Conservation (phyloP, 1,284 basidiomycete species). For the Crocinoboletus sp. region DNA sequence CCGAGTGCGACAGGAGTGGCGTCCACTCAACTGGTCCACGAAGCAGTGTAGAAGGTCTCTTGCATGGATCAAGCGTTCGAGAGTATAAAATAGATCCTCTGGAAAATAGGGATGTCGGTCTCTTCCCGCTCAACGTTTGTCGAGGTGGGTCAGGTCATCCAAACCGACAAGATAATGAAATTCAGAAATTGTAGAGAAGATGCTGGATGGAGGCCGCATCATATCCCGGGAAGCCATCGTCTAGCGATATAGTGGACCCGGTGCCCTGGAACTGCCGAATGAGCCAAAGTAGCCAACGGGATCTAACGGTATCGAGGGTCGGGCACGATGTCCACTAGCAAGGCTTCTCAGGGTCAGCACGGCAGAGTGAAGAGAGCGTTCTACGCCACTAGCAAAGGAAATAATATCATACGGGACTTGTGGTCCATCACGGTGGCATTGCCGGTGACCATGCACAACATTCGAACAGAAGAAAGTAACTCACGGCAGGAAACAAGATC, state of each 20-base stretch:
- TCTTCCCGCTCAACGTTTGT: conserved; percentile 33
- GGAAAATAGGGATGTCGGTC: conserved; percentile 13
- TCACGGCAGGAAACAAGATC: conserved; percentile 67
- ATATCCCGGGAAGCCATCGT: conserved; percentile 27
- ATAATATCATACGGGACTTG: conserved; percentile 58
- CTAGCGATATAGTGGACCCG: conserved; percentile 63
- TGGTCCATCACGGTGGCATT: conserved; percentile 52
- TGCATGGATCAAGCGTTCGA: too few species aligned
- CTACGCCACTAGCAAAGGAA: conserved; percentile 64
- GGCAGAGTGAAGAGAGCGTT: conserved; percentile 39
- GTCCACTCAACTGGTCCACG: conserved; percentile 10
- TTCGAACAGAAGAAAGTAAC: conserved; percentile 56
- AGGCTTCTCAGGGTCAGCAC: conserved; percentile 38
- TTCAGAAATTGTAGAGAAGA: conserved; percentile 56
- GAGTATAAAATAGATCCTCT: too few species aligned
- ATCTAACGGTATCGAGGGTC: neutral
- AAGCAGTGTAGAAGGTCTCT: neutral
- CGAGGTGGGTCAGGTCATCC: conserved; percentile 44
- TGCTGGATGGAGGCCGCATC: conserved; percentile 40
- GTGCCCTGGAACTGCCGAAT: conserved; percentile 61
- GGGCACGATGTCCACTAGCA: conserved; percentile 75
- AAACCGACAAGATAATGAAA: conserved; percentile 55
- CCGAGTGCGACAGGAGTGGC: conserved; percentile 11
- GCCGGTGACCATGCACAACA: conserved; percentile 68
- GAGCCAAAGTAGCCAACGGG: conserved; percentile 1